These are phyloP conservation scores for Mortierella sp. DNA, from an alignment of 371 early-diverging fungal genomes.

Conservation along the genomic window DNA sequence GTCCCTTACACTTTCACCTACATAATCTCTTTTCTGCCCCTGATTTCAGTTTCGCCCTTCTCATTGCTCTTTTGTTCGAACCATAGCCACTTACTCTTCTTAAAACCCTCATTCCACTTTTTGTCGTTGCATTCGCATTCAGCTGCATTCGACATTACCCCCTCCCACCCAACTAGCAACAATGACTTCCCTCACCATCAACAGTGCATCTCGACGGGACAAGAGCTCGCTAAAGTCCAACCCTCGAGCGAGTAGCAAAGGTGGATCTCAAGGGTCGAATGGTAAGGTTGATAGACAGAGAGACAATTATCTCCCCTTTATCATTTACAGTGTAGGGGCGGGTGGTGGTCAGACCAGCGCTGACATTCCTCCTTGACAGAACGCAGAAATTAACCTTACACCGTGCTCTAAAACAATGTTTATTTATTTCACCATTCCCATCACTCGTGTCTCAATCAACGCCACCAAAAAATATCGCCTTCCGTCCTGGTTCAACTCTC, in stretches of 20 bases:
- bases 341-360: neutral
- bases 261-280: too few relatives aligned
- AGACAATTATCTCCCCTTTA: too few relatives aligned
- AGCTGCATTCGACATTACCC: neutral
- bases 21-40: neutral
- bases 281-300: too few relatives aligned
- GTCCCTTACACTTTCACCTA: too few relatives aligned
- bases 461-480: neutral
- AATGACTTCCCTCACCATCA: neutral
- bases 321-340: too few relatives aligned
- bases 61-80: neutral
- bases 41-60: neutral
- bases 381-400: neutral
- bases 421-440: neutral
- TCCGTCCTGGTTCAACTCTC: neutral
- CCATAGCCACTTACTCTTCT: neutral
- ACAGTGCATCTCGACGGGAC: neutral
- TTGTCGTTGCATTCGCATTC: neutral
- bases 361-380: neutral
- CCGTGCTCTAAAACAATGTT: neutral
- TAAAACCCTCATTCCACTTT: neutral
- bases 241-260: neutral
- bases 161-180: neutral
- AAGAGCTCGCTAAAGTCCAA: neutral
- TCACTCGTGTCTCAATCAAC: neutral